Evolutionary conservation across 441 rosid genomes (phyloP).

Genomic region (Raphanus hybrid): DNA sequence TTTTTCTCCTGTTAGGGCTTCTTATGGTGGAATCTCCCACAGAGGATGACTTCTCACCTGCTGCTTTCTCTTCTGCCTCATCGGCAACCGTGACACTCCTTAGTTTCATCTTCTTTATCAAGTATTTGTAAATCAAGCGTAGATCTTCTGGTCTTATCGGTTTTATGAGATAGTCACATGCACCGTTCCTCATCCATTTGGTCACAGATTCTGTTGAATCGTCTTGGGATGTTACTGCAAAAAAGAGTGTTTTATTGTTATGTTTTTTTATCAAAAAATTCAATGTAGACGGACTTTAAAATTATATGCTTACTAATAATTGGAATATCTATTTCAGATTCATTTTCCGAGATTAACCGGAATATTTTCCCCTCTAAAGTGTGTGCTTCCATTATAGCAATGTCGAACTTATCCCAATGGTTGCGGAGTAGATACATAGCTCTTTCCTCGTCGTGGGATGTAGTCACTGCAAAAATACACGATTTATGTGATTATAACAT

Average conservation of each 20-base stretch:
- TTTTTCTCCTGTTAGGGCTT: conserved; percentile 18
- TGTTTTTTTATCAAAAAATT: neutral
- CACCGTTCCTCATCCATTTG: conserved; percentile 28
- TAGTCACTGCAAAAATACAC: conserved; percentile 17
- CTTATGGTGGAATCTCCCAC: conserved; percentile 14
- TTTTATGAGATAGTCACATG: conserved; percentile 35
- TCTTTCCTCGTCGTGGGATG: neutral
- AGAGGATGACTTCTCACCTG: conserved; percentile 15
- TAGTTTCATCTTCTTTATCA: conserved; percentile 6
- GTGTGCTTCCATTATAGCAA: conserved; percentile 25
- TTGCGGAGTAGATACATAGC: conserved; percentile 15
- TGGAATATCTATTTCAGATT: conserved; percentile 1
- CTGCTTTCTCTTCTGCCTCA: neutral
- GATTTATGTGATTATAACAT: neutral
- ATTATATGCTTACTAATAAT: conserved; percentile 28
- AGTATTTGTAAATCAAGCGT: conserved; percentile 20
- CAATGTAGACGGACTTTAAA: neutral
- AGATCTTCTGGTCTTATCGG: conserved; percentile 23
- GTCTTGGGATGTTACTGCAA: conserved; percentile 35
- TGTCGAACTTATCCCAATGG: conserved; percentile 13
- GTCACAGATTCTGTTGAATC: conserved; percentile 19
- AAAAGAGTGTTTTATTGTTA: neutral
- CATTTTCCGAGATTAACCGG: conserved; percentile 11
- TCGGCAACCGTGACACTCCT: neutral
- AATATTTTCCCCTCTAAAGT: neutral